Conservation (phyloP, 2,329 filamentous ascomycete genomes). For the Diplodia corticola region DNA sequence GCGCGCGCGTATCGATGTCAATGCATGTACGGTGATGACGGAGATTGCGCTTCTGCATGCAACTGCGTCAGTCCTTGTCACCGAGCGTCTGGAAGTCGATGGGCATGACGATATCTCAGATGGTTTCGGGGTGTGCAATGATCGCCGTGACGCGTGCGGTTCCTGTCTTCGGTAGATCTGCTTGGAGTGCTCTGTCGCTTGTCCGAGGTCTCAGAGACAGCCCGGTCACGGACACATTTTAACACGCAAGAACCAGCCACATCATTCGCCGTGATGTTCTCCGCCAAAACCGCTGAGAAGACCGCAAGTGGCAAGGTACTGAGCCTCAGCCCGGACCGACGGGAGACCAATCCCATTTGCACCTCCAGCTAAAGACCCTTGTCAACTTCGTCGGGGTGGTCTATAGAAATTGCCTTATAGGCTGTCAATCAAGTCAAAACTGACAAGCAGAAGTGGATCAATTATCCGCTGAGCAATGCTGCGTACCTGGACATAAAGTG, state of each 20-base stretch:
- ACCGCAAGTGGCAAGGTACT: background rate
- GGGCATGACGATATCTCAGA: background rate
- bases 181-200: background rate
- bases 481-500: background rate
- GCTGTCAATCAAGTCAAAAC: no score
- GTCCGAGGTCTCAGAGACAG: background rate
- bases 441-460: no score
- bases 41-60: no score
- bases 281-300: background rate
- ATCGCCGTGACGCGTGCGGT: background rate
- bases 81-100: background rate
- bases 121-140: background rate
- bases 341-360: background rate
- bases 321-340: background rate
- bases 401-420: background rate
- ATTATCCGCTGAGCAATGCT: background rate
- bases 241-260: no score
- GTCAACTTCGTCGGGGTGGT: background rate
- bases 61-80: background rate
- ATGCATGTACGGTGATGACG: background rate
- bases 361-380: background rate
- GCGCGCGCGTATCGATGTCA: background rate
- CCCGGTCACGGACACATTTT: no score
- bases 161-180: background rate
- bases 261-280: no score